Evolutionary conservation across 495 filamentous ascomycete genomes (phyloP).

Genomic region (Friedmanniomyces simplex): DNA sequence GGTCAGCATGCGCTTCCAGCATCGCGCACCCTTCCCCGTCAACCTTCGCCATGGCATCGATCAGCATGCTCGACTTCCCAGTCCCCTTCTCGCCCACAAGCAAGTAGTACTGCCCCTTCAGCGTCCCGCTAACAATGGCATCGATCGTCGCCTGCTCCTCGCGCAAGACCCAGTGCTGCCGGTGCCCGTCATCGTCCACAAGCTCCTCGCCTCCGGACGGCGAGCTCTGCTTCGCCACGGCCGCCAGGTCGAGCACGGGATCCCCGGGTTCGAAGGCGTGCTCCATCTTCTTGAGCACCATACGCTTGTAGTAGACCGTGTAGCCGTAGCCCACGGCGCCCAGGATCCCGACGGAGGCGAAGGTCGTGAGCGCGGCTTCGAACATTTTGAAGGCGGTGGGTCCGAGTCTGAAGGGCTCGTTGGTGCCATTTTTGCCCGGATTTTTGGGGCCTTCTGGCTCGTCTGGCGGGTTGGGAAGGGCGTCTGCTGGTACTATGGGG

Average conservation of each 20-base stretch:
- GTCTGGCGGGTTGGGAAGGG: neutral
- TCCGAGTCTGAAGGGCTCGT: slow-evolving; percentile 26
- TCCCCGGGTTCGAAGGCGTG: slow-evolving; percentile 90
- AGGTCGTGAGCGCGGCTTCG: slow-evolving; percentile 74
- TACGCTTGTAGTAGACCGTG: slow-evolving; percentile 76
- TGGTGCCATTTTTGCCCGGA: neutral
- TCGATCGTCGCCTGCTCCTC: slow-evolving; percentile 75
- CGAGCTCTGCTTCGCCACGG: slow-evolving; percentile 41
- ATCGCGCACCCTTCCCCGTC: slow-evolving; percentile 78
- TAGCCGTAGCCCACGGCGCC: slow-evolving; percentile 78
- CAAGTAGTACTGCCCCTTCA: slow-evolving; percentile 74
- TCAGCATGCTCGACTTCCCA: slow-evolving; percentile 89
- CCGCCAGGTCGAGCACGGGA: slow-evolving; percentile 80
- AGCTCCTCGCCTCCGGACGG: slow-evolving; percentile 1
- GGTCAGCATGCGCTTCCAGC: slow-evolving; percentile 91
- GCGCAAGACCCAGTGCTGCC: slow-evolving; percentile 67
- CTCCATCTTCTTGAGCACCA: slow-evolving; percentile 81
- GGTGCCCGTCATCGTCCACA: slow-evolving; percentile 38
- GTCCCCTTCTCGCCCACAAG: slow-evolving; percentile 95
- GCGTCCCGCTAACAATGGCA: slow-evolving; percentile 57
- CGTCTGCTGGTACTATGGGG: neutral
- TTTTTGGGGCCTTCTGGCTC: slow-evolving; percentile 7
- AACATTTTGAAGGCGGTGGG: slow-evolving; percentile 64
- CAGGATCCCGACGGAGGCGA: slow-evolving; percentile 73
- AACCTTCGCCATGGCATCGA: slow-evolving; percentile 86